phyloP scores from a whole-genome alignment of 2,329 filamentous ascomycete genomes.

The Tolypocladium cylindrosporum region DNA sequence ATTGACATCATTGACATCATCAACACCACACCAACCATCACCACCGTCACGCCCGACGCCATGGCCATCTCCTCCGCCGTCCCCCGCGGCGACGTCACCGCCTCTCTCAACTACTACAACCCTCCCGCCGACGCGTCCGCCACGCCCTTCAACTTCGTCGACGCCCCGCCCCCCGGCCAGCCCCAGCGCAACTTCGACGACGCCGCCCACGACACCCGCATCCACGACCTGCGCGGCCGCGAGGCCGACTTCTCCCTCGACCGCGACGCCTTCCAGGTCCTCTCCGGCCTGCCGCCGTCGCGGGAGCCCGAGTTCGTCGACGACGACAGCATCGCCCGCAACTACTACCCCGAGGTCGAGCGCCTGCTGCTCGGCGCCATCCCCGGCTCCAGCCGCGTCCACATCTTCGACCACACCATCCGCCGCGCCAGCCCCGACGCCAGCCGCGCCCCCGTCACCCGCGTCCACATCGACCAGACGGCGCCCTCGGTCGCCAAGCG shows the following conservation, averaged over 20 bases:
- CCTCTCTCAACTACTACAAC: constrained; percentile 55
- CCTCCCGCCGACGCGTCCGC: constrained; percentile 47
- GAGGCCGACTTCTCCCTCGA: constrained; percentile 60
- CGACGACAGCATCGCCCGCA: constrained; percentile 55
- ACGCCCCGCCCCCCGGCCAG: constrained; percentile 47
- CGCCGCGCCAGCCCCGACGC: constrained; percentile 53
- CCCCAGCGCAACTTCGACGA: constrained; percentile 57
- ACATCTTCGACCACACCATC: constrained; percentile 84
- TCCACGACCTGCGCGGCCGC: constrained; percentile 65
- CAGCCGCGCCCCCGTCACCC: constrained; percentile 56
- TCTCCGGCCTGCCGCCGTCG: constrained; percentile 47
- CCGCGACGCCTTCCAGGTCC: constrained; percentile 62
- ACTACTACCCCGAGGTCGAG: constrained; percentile 83
- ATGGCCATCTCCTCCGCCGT: constrained; percentile 32
- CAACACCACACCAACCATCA: background rate
- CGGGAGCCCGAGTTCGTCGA: constrained; percentile 46
- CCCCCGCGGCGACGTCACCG: constrained; percentile 50
- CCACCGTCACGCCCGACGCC: background rate
- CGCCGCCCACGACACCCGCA: constrained; percentile 37
- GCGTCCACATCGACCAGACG: constrained; percentile 81
- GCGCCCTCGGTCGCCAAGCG: constrained; percentile 53
- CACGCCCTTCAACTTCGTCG: constrained; percentile 57
- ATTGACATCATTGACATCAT: background rate
- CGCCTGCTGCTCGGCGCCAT: constrained; percentile 56
- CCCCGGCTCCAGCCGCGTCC: constrained; percentile 53